Evolutionary conservation across 495 filamentous ascomycete genomes (phyloP), one percentile per base, ranked within the genome.

Genomic region (Daldinia grandis): DNA sequence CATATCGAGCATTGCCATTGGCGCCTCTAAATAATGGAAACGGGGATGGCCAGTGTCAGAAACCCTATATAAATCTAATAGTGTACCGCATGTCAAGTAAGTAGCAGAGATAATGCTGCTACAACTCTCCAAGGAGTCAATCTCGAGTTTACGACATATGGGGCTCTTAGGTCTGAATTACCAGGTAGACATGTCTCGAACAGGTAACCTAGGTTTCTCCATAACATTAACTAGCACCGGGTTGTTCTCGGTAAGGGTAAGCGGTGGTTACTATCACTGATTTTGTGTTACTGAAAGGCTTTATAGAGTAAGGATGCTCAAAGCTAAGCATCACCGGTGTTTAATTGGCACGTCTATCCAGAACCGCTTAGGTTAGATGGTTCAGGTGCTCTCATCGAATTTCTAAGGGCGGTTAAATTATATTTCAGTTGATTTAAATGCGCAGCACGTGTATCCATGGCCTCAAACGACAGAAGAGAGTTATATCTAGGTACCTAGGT

Each of bases 281-380:
- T 19, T 19, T 40, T 24, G 2, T 8, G 15, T 33, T 19, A 14
- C 54, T 56, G 25, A 63, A 8, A 28, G 1, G 21, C 25, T 5
- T 25, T 7, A 31, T 64, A 82, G 82, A 0, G 74, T 75, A n/a
- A 68, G 61, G 12, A 68, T 69, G 1, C 73, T 85, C 14, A 55
- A 73, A 17, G 69, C 82, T 1, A 64, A 71, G 8, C 62, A 64
- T 6, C 76, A 82, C 6, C 86, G 84, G 83, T 85, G 83, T 59
- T 58, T 85, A 10, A 84, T 80, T 0, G 84, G 82, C 4, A 86
- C 84, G 4, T 83, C 83, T 1, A 82, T 82, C 63, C 84, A 87
- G 50, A 87, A 88, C 61, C 75, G 69, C 1, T 70, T 88, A 3
- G 80, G 85, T 70, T 88, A 3, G 80, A 86, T 0, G 86, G 87